phyloP scores from a whole-genome alignment of 177 flowering plant species.

The Vitis hybrid region DNA sequence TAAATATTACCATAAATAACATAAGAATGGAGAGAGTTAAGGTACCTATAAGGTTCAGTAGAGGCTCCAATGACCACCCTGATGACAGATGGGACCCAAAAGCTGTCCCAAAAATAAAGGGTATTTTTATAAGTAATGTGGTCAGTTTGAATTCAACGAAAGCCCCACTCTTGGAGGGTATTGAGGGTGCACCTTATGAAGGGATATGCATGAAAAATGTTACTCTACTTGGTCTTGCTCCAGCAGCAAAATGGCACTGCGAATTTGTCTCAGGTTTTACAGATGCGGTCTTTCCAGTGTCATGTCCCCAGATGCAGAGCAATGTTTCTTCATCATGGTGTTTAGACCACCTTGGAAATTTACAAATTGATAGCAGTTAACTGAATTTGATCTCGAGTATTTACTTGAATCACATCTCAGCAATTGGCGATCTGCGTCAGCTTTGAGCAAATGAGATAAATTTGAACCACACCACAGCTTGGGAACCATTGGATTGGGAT shows the following conservation, averaged over 20 bases:
- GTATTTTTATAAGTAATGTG: slow-evolving; percentile 63
- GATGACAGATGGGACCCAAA: slow-evolving; percentile 82
- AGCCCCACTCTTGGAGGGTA: slow-evolving; percentile 69
- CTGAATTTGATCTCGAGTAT: no score
- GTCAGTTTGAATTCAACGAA: slow-evolving; percentile 51
- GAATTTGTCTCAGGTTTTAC: slow-evolving; percentile 65
- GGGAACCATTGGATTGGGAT: no score
- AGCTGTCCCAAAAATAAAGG: slow-evolving; percentile 74
- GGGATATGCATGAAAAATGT: slow-evolving; percentile 71
- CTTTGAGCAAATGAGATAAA: no score
- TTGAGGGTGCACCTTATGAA: slow-evolving; percentile 68
- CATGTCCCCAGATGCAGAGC: slow-evolving; percentile 67
- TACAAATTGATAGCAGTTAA: background rate
- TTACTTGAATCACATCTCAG: no score
- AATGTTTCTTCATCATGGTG: slow-evolving; percentile 46
- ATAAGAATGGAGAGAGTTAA: slow-evolving; percentile 77
- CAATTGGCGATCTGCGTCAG: no score
- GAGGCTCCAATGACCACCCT: slow-evolving; percentile 96
- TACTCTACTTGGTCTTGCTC: slow-evolving; percentile 48
- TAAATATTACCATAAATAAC: slow-evolving; percentile 63
- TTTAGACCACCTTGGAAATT: slow-evolving; percentile 7
- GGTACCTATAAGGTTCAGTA: slow-evolving; percentile 83
- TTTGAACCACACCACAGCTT: no score
- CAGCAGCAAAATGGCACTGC: slow-evolving; percentile 72
- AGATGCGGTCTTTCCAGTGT: slow-evolving; percentile 48